Evolutionary conservation across 2,329 filamentous ascomycete genomes (phyloP).

Genomic region (Colletotrichum sp.): DNA sequence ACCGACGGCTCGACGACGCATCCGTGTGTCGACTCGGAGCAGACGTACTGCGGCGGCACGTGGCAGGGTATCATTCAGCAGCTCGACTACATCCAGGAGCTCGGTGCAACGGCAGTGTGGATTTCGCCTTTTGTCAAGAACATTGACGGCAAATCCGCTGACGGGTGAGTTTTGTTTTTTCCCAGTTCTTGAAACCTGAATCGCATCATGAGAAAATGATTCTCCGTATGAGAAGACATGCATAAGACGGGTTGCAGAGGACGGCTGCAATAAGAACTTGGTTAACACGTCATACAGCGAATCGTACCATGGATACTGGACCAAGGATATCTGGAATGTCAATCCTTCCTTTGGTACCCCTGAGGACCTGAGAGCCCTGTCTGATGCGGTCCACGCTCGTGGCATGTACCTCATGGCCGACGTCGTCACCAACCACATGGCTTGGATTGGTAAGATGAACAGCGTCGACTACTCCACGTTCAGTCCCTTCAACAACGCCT

Average conservation of each 20-base stretch:
- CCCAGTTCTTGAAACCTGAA: background rate
- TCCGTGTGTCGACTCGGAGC: conserved; percentile 44
- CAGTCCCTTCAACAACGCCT: conserved; percentile 52
- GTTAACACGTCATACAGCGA: conserved; percentile 31
- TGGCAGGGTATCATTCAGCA: conserved; percentile 62
- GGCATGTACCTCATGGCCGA: conserved; percentile 68
- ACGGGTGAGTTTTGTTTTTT: conserved; percentile 11
- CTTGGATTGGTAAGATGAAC: conserved; percentile 45
- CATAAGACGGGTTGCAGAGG: background rate
- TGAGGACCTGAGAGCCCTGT: conserved; percentile 62
- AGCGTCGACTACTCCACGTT: conserved; percentile 43
- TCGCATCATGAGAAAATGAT: background rate
- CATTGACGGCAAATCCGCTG: conserved; percentile 20
- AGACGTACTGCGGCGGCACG: conserved; percentile 64
- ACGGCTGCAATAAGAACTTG: background rate
- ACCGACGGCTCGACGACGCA: conserved; percentile 48
- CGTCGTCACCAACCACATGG: conserved; percentile 63
- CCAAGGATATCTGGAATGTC: conserved; percentile 52
- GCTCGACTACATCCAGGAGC: conserved; percentile 67
- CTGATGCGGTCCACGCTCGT: conserved; percentile 55
- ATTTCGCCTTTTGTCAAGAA: conserved; percentile 62
- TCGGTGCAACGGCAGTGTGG: conserved; percentile 65
- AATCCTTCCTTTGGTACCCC: conserved; percentile 65
- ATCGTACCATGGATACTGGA: conserved; percentile 62
- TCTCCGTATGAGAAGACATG: background rate